Base-by-base conservation (phyloP, 371 early-diverging fungal genomes). In the Rhizopus stolonifer region DNA sequence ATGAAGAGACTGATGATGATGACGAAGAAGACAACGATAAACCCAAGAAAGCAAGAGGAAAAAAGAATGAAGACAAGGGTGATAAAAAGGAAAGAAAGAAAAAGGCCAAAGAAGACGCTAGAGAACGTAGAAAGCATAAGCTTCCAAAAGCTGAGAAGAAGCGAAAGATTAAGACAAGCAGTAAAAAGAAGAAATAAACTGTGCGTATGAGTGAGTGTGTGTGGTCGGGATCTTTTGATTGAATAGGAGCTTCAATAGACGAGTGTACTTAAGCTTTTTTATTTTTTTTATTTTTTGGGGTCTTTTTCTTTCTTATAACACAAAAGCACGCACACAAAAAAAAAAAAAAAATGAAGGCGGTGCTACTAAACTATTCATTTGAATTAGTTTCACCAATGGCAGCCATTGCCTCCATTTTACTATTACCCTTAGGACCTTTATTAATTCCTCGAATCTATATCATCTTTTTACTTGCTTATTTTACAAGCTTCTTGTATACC, bases 141-240 rank as follows among this genome's bases (percentile, higher is more conserved):
- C 83, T 95, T 14, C 94, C 94, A 21, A 98, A 98, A 72, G 83
- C 93, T 3, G 95, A 92, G 58, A 46, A 98, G 79, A 96, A 96
- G 72, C 79, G 93, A 58, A 91, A 89, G 64, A 80, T 86, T 57
- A 88, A 92, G 59, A 60, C 69, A n/a, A 80, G 82, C 10, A 73
- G 80, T 15, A 72, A 77, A 34, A 82, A 78, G 72, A 83, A 81
- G 54, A 55, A 60, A 47, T 55, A 60, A 47, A 42, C 31, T 29
- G 10, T 29, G 10, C 10, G 10, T 10, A 29, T 29, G 10, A 7
- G 10, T 29, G 10, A 7, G 7, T 29, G 10, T 29, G 4, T 29
- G 31, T 29, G 31, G 10, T 7, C 31, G 31, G 31, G 31, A 7
- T 4, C 31, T 38, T 45, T 45, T 45, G 11, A 13, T 23, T 49